These are phyloP conservation scores for Chrysosporium queenslandicum DNA, from an alignment of 2,329 filamentous ascomycete species.

Conservation along the genomic window DNA sequence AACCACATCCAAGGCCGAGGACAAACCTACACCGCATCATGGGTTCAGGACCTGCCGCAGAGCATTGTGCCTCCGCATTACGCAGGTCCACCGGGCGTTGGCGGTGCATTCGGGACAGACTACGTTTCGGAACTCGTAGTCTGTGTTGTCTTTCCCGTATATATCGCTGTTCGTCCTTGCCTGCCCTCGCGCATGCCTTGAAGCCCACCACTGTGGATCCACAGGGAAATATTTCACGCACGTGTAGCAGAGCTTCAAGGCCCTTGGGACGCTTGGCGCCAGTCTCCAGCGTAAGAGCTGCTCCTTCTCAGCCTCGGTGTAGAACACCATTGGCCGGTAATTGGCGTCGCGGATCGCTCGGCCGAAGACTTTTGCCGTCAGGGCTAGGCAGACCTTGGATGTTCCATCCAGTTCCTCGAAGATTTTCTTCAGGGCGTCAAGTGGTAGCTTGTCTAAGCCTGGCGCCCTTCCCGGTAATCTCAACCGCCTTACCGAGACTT, in stretches of 20 bases:
- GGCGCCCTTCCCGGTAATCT: not conserved
- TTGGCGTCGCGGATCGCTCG: slow-evolving; percentile 2
- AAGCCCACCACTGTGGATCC: slow-evolving; percentile 10
- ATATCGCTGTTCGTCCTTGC: slow-evolving; percentile 12
- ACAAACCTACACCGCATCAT: not conserved
- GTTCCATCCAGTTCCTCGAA: slow-evolving; percentile 12
- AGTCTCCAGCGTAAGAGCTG: slow-evolving; percentile 14
- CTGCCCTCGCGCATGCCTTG: slow-evolving; percentile 3
- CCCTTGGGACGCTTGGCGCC: slow-evolving; percentile 7
- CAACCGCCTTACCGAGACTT: not conserved
- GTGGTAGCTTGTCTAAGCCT: slow-evolving; percentile 3
- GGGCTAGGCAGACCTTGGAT: slow-evolving; percentile 12
- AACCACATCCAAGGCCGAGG: not conserved
- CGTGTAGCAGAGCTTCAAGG: slow-evolving; percentile 9
- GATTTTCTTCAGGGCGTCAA: slow-evolving; percentile 9
- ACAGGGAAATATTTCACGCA: slow-evolving; percentile 15
- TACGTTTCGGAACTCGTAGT: slow-evolving; percentile 14
- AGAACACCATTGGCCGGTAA: slow-evolving; percentile 3
- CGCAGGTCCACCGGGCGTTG: slow-evolving; percentile 7
- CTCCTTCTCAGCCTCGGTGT: slow-evolving; percentile 7
- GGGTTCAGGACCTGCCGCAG: slow-evolving; percentile 7
- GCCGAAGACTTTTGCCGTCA: slow-evolving; percentile 13
- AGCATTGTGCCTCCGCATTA: slow-evolving; percentile 3
- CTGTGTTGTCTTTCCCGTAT: slow-evolving; percentile 11
- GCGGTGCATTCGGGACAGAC: slow-evolving; percentile 15